Evolutionary conservation across 257 asterid genomes (phyloP).

Genomic region (Solanum medicagineum): DNA sequence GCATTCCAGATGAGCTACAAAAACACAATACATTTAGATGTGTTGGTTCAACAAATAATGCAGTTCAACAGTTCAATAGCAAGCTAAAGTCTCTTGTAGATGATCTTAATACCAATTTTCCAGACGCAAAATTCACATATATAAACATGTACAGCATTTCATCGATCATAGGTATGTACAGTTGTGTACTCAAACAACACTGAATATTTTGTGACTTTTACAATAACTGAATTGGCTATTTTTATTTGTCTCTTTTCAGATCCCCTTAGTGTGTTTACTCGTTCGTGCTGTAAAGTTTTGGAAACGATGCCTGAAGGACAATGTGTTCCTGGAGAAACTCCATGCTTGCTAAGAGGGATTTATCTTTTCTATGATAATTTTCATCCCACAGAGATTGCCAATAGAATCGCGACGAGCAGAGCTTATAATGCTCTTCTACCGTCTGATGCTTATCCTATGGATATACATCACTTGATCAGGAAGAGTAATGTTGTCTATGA

Average conservation of each 20-base stretch:
- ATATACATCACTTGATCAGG: slow-evolving; percentile 15
- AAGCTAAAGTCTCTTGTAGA: slow-evolving; percentile 22
- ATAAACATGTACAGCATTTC: slow-evolving; percentile 37
- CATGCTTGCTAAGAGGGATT: slow-evolving; percentile 16
- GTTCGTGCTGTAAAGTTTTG: slow-evolving; percentile 26
- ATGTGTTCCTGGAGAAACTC: slow-evolving; percentile 3
- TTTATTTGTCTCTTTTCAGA: neutral
- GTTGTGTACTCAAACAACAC: neutral
- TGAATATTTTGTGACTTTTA: neutral
- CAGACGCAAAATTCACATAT: slow-evolving; percentile 26
- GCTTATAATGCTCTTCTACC: slow-evolving; percentile 9
- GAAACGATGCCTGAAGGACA: slow-evolving; percentile 1
- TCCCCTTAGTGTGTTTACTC: neutral
- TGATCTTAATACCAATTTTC: slow-evolving; percentile 14
- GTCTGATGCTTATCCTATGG: slow-evolving; percentile 23
- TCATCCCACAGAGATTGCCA: slow-evolving; percentile 18
- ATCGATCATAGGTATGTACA: slow-evolving; percentile 13
- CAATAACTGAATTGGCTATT: neutral
- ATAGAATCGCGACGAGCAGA: slow-evolving; percentile 7
- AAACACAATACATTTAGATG: slow-evolving; percentile 16
- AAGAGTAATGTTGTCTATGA: neutral
- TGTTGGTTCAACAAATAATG: slow-evolving; percentile 21
- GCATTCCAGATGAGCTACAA: slow-evolving; percentile 16
- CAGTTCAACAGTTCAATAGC: slow-evolving; percentile 15
- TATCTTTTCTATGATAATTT: slow-evolving; percentile 16